Percentiles rank a stretch among this genome's conserved stretches.
These are phyloP conservation scores for Erigeron philadelphicus DNA, from an alignment of 140 eudicot species.

Conservation along the genomic window DNA sequence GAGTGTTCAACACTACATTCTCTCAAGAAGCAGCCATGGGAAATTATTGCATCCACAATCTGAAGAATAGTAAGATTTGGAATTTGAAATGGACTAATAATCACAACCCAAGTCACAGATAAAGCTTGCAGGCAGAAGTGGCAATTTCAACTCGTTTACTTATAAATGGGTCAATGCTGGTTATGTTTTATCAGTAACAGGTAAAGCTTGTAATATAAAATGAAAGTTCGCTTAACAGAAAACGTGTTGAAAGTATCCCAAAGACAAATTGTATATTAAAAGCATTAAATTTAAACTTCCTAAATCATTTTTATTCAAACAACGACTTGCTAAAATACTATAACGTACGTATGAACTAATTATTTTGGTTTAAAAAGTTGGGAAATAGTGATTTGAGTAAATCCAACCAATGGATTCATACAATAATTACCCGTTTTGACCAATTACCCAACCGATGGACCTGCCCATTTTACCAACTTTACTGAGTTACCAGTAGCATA, in stretches of 20 bases:
- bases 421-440: neutral
- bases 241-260: neutral
- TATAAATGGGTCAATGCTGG: neutral
- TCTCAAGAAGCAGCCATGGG: slow-evolving; percentile 92
- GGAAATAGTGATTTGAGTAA: neutral
- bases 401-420: neutral
- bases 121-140: neutral
- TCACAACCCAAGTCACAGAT: neutral
- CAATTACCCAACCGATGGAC: neutral
- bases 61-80: slow-evolving; percentile 24
- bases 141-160: slow-evolving; percentile 4
- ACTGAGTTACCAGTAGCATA: slow-evolving; percentile 33
- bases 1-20: slow-evolving; percentile 89
- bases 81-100: neutral
- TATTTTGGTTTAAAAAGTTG: too few relatives aligned
- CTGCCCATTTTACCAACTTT: neutral
- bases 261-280: too few relatives aligned
- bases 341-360: too few relatives aligned
- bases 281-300: too few relatives aligned
- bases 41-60: slow-evolving; percentile 82
- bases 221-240: neutral
- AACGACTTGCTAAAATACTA: too few relatives aligned
- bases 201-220: neutral
- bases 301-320: too few relatives aligned
- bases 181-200: neutral